Conservation (phyloP, 106 monocot genomes). For the Acanthochlamys bracteata region DNA sequence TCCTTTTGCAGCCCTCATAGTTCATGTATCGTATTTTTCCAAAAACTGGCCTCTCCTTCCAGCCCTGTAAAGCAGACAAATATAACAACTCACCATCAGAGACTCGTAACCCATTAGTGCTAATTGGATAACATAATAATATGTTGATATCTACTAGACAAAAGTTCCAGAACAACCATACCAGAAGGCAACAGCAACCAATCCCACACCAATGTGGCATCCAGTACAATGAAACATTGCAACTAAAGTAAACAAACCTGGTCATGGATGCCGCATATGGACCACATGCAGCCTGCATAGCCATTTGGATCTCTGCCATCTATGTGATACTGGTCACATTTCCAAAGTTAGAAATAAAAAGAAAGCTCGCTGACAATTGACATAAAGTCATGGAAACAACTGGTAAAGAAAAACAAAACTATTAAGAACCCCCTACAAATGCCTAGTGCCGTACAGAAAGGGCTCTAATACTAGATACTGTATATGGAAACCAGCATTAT, state of each 20-base stretch:
- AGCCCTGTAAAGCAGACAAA: conserved; percentile 45
- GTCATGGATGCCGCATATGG: conserved; percentile 93
- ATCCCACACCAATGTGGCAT: not conserved
- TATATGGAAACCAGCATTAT: no score
- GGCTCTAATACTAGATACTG: no score
- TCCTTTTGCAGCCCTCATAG: conserved; percentile 95
- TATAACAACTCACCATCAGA: no score
- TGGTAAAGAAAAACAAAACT: not conserved
- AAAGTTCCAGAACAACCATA: no score
- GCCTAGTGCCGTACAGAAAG: no score
- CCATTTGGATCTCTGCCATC: conserved; percentile 98
- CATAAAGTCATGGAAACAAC: not conserved
- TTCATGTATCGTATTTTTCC: conserved; percentile 99
- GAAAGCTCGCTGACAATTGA: not conserved
- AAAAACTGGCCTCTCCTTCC: conserved; percentile 91
- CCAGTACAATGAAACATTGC: not conserved
- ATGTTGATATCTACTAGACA: no score
- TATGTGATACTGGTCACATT: conserved; percentile 62
- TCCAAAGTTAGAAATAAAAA: conserved; percentile 2
- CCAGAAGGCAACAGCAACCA: no score
- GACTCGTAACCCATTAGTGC: no score
- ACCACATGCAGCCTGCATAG: conserved; percentile 98
- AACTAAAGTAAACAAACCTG: conserved; percentile 44
- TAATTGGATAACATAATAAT: no score
- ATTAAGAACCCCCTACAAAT: not conserved